These are phyloP conservation scores for Flaveria linearis DNA, from an alignment of 129 eudicot genomes.

Conservation along the genomic window DNA sequence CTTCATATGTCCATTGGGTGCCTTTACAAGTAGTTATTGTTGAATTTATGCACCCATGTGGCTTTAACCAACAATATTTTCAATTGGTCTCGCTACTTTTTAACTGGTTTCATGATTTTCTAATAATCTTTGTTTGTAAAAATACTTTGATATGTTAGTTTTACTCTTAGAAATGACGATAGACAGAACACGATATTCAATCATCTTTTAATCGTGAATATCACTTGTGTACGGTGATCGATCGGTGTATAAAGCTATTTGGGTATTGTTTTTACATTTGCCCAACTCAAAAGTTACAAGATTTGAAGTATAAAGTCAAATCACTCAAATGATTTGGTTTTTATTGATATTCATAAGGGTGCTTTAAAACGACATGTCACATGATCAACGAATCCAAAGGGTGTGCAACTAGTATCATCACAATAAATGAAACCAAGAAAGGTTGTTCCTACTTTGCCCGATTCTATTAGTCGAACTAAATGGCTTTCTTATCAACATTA, in stretches of 20 bases:
- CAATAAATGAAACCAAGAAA: conserved; percentile 27
- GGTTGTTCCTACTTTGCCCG: conserved; percentile 32
- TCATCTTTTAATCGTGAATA: not conserved
- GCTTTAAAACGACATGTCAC: not conserved
- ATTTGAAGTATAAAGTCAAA: not conserved
- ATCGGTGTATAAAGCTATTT: not conserved
- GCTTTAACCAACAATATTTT: not conserved
- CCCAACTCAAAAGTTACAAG: not conserved
- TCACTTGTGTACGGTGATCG: not conserved
- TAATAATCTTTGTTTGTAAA: not conserved
- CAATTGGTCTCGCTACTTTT: not conserved
- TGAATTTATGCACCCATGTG: conserved; percentile 25
- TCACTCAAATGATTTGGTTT: conserved; percentile 11
- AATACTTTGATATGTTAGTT: not conserved
- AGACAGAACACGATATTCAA: not conserved
- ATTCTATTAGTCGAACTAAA: conserved; percentile 7
- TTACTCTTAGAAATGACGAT: too few species aligned
- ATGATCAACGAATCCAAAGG: conserved; percentile 7
- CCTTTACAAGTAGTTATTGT: conserved; percentile 14
- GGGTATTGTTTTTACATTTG: not conserved
- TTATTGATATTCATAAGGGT: conserved; percentile 2
- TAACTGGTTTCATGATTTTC: not conserved
- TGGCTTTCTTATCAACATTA: conserved; percentile 1
- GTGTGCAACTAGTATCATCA: conserved; percentile 3
- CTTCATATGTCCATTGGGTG: conserved; percentile 20